phyloP scores from a whole-genome alignment of 1,139 yeast genomes.

The Yamadazyma dushanensis region DNA sequence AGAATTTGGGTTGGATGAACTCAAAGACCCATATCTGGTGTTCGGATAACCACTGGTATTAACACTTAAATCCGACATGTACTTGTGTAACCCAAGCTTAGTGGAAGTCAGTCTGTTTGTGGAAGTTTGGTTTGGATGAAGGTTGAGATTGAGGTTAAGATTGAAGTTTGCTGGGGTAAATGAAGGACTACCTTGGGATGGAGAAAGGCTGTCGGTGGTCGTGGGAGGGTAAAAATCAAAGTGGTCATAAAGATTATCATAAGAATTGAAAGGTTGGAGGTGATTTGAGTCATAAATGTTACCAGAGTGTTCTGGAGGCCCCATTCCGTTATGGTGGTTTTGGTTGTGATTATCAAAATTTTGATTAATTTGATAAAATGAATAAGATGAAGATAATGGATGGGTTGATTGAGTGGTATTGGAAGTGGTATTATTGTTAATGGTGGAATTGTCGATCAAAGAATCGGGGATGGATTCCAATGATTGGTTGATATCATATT shows the following conservation, averaged over 20 bases:
- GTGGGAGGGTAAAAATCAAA: constrained; percentile 5
- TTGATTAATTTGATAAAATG: constrained; percentile 7
- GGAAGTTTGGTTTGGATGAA: neutral
- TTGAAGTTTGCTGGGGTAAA: neutral
- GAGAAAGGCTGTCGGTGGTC: constrained; percentile 4
- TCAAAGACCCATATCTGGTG: neutral
- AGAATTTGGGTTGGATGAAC: constrained; percentile 5
- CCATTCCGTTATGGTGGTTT: constrained; percentile 4
- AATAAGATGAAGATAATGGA: constrained; percentile 11
- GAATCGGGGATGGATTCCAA: constrained; percentile 27
- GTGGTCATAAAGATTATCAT: constrained; percentile 8
- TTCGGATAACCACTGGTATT: constrained; percentile 5
- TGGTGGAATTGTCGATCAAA: constrained; percentile 7
- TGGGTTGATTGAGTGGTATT: constrained; percentile 13
- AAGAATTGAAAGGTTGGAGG: constrained; percentile 9
- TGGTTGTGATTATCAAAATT: constrained; percentile 11
- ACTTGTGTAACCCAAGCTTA: constrained; percentile 6
- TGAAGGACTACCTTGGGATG: constrained; percentile 7
- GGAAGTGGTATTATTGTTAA: constrained; percentile 15
- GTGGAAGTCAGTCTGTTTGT: neutral
- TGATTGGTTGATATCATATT: constrained; percentile 29
- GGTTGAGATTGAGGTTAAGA: neutral
- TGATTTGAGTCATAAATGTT: neutral
- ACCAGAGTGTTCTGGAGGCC: neutral
- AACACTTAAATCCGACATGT: constrained; percentile 8